Conservation (phyloP, 768 basidiomycete species). For the Pleurotus citrinopileatus region DNA sequence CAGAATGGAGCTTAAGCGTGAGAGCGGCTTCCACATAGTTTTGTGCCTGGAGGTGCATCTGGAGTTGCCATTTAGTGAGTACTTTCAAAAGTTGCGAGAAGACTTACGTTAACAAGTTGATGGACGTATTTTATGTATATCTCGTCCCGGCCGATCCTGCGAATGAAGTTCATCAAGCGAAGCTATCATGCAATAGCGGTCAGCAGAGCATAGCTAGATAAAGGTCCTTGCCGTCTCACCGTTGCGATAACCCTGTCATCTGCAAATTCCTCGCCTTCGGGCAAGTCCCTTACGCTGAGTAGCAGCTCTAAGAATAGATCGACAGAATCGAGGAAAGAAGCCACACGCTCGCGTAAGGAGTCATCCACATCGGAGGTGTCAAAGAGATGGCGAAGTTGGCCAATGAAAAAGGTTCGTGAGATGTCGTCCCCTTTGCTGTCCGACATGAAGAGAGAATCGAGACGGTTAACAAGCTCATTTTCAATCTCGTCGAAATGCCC, state of each 20-base stretch:
- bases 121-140: slow-evolving; percentile 97
- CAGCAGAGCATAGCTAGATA: background rate
- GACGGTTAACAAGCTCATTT: slow-evolving; percentile 85
- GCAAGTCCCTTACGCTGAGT: slow-evolving; percentile 81
- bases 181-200: slow-evolving; percentile 40
- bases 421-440: slow-evolving; percentile 90
- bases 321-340: slow-evolving; percentile 82
- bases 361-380: slow-evolving; percentile 81
- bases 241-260: slow-evolving; percentile 95
- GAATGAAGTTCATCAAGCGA: slow-evolving; percentile 90
- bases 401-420: slow-evolving; percentile 89
- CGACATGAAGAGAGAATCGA: slow-evolving; percentile 92
- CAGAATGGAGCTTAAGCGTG: slow-evolving; percentile 90
- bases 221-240: slow-evolving; percentile 39
- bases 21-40: slow-evolving; percentile 93
- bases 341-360: slow-evolving; percentile 72
- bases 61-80: slow-evolving; percentile 16
- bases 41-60: slow-evolving; percentile 88
- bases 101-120: slow-evolving; percentile 82
- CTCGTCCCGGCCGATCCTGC: slow-evolving; percentile 87
- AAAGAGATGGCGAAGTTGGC: slow-evolving; percentile 87
- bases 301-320: slow-evolving; percentile 91
- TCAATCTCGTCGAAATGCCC: slow-evolving; percentile 88
- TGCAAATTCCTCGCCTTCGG: slow-evolving; percentile 90
- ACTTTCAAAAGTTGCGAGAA: background rate